Evolutionary conservation across 129 eudicot genomes (phyloP).

Genomic region (Flaveria brownii): DNA sequence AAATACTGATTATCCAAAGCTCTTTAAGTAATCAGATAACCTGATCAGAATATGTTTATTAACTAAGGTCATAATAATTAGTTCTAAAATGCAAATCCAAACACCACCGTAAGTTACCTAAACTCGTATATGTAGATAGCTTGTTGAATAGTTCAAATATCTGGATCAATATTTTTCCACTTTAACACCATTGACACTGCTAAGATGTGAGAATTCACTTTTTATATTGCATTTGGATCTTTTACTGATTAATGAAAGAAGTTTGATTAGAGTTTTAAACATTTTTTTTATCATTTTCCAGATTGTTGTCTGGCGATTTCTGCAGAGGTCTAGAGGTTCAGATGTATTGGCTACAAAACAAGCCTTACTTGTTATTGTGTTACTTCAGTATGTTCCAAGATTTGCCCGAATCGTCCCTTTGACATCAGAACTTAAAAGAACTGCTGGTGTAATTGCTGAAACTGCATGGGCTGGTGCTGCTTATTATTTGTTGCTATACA

Average conservation of each 20-base stretch:
- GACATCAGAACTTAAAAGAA: constrained; percentile 81
- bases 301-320: constrained; percentile 89
- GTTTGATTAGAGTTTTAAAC: not conserved
- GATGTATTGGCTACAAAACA: constrained; percentile 80
- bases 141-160: not conserved
- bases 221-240: not conserved
- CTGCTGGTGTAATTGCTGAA: constrained; percentile 90
- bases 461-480: constrained; percentile 99
- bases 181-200: constrained; percentile 14
- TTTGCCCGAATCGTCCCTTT: constrained; percentile 67
- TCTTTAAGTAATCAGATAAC: not conserved
- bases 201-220: constrained; percentile 24
- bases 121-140: not conserved
- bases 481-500: constrained; percentile 73
- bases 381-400: constrained; percentile 82
- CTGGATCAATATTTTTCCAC: not conserved
- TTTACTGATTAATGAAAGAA: constrained; percentile 14
- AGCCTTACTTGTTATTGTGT: constrained; percentile 64
- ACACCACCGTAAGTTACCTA: not conserved
- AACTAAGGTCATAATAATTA: not conserved
- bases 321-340: constrained; percentile 70
- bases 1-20: not conserved
- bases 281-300: constrained; percentile 33
- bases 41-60: not conserved
- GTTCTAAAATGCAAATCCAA: not conserved